These are phyloP conservation scores for Clathrospora elynae DNA, from an alignment of 2,329 filamentous ascomycete genomes.

Conservation along the genomic window DNA sequence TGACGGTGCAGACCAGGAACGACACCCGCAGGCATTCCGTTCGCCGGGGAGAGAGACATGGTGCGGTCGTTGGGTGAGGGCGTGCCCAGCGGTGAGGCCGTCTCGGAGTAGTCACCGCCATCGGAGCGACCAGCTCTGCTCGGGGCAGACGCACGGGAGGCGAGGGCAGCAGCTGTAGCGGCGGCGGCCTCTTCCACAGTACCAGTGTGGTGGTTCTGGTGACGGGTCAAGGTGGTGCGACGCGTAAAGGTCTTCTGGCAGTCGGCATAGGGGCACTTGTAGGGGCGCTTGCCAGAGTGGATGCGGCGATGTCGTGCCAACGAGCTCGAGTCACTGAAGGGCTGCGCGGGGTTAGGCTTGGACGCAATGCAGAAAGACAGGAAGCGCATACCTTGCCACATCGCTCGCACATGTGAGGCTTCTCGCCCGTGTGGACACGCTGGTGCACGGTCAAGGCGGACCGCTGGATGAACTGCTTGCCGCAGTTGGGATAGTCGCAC, in stretches of 20 bases:
- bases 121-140: slow-evolving; percentile 67
- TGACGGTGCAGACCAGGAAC: slow-evolving; percentile 72
- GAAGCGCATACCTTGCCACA: slow-evolving; percentile 80
- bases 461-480: slow-evolving; percentile 96
- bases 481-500: slow-evolving; percentile 86
- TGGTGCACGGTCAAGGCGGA: slow-evolving; percentile 94
- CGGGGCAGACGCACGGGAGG: slow-evolving; percentile 56
- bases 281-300: slow-evolving; percentile 92
- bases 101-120: slow-evolving; percentile 71
- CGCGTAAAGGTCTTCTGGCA: slow-evolving; percentile 99
- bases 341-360: slow-evolving; percentile 59
- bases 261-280: slow-evolving; percentile 96
- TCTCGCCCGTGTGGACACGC: slow-evolving; percentile 95
- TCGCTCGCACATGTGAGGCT: slow-evolving; percentile 95
- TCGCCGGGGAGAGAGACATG: slow-evolving; percentile 77
- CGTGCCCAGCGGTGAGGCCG: slow-evolving; percentile 75
- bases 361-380: background rate
- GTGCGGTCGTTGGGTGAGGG: slow-evolving; percentile 81
- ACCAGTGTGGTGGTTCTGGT: slow-evolving; percentile 94
- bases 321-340: slow-evolving; percentile 95
- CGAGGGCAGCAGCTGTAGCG: slow-evolving; percentile 84
- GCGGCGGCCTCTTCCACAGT: slow-evolving; percentile 92
- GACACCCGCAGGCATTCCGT: slow-evolving; percentile 68
- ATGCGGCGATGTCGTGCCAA: slow-evolving; percentile 91
- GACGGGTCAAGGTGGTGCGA: slow-evolving; percentile 89